A percentile compares a stretch with the other conserved stretches of the same genome.
Evolutionary conservation across 768 basidiomycete species (phyloP).

Genomic region (Austroboletus eburneus): DNA sequence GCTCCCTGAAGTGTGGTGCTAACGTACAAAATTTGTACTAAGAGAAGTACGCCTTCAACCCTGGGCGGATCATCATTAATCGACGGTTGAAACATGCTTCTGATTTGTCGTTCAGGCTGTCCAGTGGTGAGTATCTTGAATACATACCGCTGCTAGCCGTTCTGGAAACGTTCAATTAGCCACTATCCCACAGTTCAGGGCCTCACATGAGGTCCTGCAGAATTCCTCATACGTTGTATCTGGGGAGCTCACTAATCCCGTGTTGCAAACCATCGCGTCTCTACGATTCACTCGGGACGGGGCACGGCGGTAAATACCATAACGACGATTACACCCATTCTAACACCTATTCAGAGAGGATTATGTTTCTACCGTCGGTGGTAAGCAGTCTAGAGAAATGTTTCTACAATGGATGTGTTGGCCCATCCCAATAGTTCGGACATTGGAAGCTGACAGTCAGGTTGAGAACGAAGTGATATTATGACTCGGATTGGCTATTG

Average conservation of each 20-base stretch:
- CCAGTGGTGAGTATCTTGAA: neutral
- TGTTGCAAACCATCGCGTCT: neutral
- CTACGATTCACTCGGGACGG: no score
- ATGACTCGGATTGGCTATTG: no score
- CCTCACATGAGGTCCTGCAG: neutral
- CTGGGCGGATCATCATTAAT: neutral
- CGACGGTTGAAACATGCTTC: neutral
- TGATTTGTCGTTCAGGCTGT: neutral
- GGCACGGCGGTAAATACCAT: no score
- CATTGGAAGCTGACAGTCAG: no score
- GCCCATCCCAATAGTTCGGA: no score
- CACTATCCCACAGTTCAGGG: constrained; percentile 7
- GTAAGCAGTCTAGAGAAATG: no score
- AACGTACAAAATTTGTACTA: neutral
- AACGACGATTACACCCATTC: no score
- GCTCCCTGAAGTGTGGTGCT: neutral
- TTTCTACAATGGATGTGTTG: no score
- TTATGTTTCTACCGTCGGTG: no score
- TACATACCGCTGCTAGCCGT: constrained; percentile 2
- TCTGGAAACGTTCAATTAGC: neutral
- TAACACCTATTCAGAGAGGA: no score
- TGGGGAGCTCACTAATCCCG: neutral
- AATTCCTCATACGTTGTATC: neutral
- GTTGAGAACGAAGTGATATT: no score
- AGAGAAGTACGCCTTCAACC: neutral